A percentile compares a stretch with the other conserved stretches of the same genome.
phyloP scores from a whole-genome alignment of 2,329 filamentous ascomycete species.

The Microcyclosporella mali region DNA sequence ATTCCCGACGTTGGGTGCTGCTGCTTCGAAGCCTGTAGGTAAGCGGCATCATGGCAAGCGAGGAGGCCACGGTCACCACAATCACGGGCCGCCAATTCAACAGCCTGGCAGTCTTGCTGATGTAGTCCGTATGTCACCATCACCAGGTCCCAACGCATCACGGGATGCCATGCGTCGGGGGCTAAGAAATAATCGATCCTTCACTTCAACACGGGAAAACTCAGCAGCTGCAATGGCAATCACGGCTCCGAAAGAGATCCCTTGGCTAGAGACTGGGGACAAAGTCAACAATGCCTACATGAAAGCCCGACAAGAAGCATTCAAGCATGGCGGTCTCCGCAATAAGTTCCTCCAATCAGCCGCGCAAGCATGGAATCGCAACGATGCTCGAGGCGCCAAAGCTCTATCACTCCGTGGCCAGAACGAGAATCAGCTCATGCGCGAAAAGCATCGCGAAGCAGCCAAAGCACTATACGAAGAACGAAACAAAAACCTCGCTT shows the following conservation, averaged over 20 bases:
- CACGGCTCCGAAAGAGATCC: conserved; percentile 80
- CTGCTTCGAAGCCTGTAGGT: conserved; percentile 58
- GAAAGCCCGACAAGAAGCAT: conserved; percentile 89
- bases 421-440: conserved; percentile 95
- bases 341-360: conserved; percentile 98
- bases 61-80: conserved; percentile 64
- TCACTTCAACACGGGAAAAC: conserved; percentile 62
- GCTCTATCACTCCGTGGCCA: conserved; percentile 89
- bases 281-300: conserved; percentile 89
- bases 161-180: conserved; percentile 51
- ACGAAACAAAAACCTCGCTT: conserved; percentile 65
- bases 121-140: conserved; percentile 90
- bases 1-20: conserved; percentile 82
- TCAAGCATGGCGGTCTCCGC: conserved; percentile 90
- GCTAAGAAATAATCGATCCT: conserved; percentile 59
- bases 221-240: conserved; percentile 78
- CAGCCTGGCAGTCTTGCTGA: conserved; percentile 83
- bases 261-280: conserved; percentile 92
- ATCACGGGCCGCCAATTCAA: conserved; percentile 60
- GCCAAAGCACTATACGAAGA: conserved; percentile 89
- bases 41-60: conserved; percentile 95
- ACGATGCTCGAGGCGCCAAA: conserved; percentile 92
- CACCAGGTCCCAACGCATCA: conserved; percentile 49
- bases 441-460: conserved; percentile 91
- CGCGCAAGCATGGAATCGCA: conserved; percentile 96